phyloP scores from a whole-genome alignment of 2,329 filamentous ascomycete species.

The Trichoderma semiorbis region DNA sequence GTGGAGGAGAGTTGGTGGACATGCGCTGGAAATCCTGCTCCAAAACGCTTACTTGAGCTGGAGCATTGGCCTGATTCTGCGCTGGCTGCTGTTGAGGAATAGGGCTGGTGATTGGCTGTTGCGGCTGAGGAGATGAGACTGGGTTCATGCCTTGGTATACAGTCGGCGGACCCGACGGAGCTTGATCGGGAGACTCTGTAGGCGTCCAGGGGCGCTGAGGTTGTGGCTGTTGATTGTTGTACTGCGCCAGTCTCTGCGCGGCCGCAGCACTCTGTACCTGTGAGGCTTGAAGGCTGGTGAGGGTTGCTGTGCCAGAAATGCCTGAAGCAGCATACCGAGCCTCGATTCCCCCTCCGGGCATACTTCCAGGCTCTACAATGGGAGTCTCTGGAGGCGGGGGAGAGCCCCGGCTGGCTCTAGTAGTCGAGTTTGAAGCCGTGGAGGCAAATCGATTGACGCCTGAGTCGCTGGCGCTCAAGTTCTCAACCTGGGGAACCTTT shows the following conservation, averaged over 20 bases:
- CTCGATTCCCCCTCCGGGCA: slow-evolving; percentile 80
- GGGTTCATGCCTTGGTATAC: slow-evolving; percentile 85
- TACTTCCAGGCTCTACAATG: slow-evolving; percentile 65
- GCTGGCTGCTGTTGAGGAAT: slow-evolving; percentile 42
- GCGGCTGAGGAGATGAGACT: slow-evolving; percentile 51
- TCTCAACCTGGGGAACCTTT: slow-evolving; percentile 24
- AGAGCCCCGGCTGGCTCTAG: slow-evolving; percentile 84
- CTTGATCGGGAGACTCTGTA: slow-evolving; percentile 81
- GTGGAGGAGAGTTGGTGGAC: slow-evolving; percentile 80
- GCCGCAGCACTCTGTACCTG: slow-evolving; percentile 71
- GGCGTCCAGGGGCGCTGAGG: slow-evolving; percentile 79
- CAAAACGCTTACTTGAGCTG: slow-evolving; percentile 64
- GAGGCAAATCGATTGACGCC: slow-evolving; percentile 65
- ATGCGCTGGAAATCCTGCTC: slow-evolving; percentile 84
- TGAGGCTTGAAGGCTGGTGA: slow-evolving; percentile 66
- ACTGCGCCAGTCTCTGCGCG: slow-evolving; percentile 76
- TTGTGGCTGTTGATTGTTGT: slow-evolving; percentile 47
- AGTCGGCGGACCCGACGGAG: slow-evolving; percentile 84
- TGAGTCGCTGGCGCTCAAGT: slow-evolving; percentile 38
- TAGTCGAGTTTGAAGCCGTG: slow-evolving; percentile 90
- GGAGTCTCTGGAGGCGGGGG: slow-evolving; percentile 94
- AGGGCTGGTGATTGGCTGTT: slow-evolving; percentile 41
- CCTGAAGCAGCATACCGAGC: slow-evolving; percentile 87
- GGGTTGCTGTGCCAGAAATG: slow-evolving; percentile 79
- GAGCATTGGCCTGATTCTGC: slow-evolving; percentile 31